phyloP scores from a whole-genome alignment of 371 early-diverging fungal genomes.

The Mucor circinelloides region DNA sequence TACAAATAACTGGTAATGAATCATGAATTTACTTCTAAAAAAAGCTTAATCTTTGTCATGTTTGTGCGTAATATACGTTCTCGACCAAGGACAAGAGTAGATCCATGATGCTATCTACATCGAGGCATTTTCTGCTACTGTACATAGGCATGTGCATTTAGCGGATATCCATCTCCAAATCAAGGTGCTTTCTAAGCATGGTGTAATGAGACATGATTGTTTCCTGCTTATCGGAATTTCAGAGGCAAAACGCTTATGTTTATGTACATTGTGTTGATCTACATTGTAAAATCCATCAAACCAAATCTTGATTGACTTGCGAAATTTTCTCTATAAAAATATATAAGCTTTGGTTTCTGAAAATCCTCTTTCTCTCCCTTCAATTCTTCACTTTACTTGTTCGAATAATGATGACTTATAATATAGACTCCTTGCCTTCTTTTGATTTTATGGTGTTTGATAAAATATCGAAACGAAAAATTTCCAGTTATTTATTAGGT shows the following conservation, averaged over 20 bases:
- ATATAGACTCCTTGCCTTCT: constrained; percentile 1
- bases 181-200: too few relatives aligned
- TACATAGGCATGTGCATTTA: too few relatives aligned
- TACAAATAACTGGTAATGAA: not conserved
- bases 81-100: not conserved
- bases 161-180: too few relatives aligned
- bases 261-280: not conserved
- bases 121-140: too few relatives aligned
- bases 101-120: too few relatives aligned
- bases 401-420: not conserved
- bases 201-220: not conserved
- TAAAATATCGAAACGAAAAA: constrained; percentile 9
- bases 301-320: not conserved
- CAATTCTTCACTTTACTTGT: not conserved
- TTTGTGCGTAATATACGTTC: not conserved
- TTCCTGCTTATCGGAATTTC: not conserved
- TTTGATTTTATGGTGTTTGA: constrained; percentile 3
- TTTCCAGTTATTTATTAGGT: constrained; percentile 22
- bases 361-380: not conserved
- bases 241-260: not conserved
- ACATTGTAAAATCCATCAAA: not conserved
- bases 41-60: not conserved
- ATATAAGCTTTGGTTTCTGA: not conserved
- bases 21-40: not conserved
- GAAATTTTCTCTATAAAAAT: not conserved